Base-by-base conservation (phyloP, 2,329 filamentous ascomycete species). In the Hypoxylon sp. region DNA sequence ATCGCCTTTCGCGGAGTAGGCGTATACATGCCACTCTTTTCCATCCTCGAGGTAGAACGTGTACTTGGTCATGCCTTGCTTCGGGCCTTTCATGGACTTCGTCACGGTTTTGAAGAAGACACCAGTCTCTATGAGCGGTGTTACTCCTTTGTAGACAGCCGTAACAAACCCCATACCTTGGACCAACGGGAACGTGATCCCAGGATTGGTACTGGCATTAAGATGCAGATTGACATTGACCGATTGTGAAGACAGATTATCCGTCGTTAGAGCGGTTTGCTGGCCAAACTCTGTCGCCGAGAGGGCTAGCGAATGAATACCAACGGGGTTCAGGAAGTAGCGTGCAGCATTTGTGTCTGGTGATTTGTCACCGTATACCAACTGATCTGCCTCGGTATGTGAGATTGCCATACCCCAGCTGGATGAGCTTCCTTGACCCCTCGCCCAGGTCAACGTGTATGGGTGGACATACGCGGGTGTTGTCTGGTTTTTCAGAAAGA, bases 101-200 rank as follows among this genome's bases (percentile, higher is more conserved):
- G 85, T 88, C 49, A 97, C 81, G 17, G 84, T 87, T 59, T 84
- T 83, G 80, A 94, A 96, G 63, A 89, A 90, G 1, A 95, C 85
- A 1, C 87, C 88, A 20, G 89, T 90, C 70, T 94, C 88, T 44
- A 98, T 83, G 3, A 89, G 73, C 0, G 94, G 94, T 6, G 87
- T 89, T 0, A 87, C 83, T 28, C 88, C 87, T 56, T 82, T 83
- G 77, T 94, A 98, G 17, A 91, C 77, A 0, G 84, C 94, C 4
- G 94, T 97, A 17, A 97, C 82, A 71, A 93, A 97, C 0, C 87
- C 90, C 88, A 96, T 95, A 10, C 95, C 95, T 74, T 98, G 94
- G 0, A 97, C 88, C 6, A 97, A 74, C 0, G 94, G 93, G 68
- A 97, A 93, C 0, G 87, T 89, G 19, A 98, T 84, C 1, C 85